Evolutionary conservation across 257 asterid species (phyloP), one percentile per base, ranked within the genome.

Genomic region (Nicotiana noctiflora): DNA sequence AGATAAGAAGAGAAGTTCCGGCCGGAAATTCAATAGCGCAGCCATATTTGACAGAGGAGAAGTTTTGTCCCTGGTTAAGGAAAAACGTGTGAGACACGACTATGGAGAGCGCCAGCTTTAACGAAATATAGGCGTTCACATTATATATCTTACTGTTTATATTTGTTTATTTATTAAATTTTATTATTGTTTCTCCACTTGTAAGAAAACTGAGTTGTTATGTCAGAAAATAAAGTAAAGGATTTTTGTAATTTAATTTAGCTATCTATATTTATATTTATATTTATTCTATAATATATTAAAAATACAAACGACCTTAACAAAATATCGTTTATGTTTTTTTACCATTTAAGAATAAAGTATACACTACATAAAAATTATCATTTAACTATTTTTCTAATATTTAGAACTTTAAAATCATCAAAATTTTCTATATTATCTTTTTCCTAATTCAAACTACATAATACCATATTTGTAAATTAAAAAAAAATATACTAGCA

Each of bases 41-140:
- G 89, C 79, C 94, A 88, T 89, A 60, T 19, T 51, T 68, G 89
- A 49, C 80, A 83, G 80, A 46, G 49, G 11, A 46, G 18, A 56
- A 46, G 14, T 25, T 52, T 75, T 40, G 44, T 72, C 13, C 46
- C 23, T 5, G 85, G 82, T 2, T 76, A 60, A 34, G 8, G 76
- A 60, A 82, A 32, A 77, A 56, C 51, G 78, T 29, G 88, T 56
- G 90, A 81, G 87, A 5, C 79, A 81, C 76, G 83, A 70, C 19
- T 44, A 21, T 51, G 49, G 25, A 68, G 15, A 44, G 61, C 77
- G 37, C 85, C 86, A 49, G 49, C 49, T 87, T 85, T 83, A 89
- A 81, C 55, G 25, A 23, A 14, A 14, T 63, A 12, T 81, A 49
- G 66, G 52, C 46, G 7, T 81, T 79, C 82, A 76, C 79, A 77